Percentiles rank a stretch among this genome's conserved stretches.
Conservation (phyloP, 208 protist genomes). For the Leishmania gerbilli region DNA sequence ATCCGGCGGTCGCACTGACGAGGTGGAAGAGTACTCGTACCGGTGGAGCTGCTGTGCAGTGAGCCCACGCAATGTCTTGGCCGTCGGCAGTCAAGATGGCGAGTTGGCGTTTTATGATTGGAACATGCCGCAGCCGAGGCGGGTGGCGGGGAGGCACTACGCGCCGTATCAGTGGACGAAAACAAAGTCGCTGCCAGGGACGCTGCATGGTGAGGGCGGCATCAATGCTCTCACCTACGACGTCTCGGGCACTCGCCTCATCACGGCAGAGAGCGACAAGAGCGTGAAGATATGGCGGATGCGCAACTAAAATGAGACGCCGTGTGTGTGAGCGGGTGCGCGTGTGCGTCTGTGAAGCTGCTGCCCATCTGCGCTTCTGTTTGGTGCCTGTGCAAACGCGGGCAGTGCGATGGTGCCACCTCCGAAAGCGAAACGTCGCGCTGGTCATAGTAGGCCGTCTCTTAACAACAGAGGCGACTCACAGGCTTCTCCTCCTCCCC, state of each 20-base stretch:
- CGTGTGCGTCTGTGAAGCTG: neutral
- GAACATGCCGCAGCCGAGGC: slow-evolving; percentile 79
- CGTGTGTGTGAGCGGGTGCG: neutral
- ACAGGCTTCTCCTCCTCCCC: neutral
- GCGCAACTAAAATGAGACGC: slow-evolving; percentile 33
- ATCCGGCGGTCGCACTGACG: neutral
- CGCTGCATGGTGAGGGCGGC: slow-evolving; percentile 88
- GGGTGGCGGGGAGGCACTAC: slow-evolving; percentile 44
- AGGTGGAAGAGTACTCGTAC: slow-evolving; percentile 48
- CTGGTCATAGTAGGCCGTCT: neutral
- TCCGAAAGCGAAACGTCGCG: neutral
- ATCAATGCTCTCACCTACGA: slow-evolving; percentile 95
- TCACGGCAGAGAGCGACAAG: slow-evolving; percentile 99
- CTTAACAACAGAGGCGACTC: neutral
- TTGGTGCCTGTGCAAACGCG: neutral
- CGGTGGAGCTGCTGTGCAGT: slow-evolving; percentile 88
- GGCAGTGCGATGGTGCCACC: neutral
- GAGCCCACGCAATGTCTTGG: slow-evolving; percentile 91
- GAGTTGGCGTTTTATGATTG: slow-evolving; percentile 98
- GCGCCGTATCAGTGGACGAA: slow-evolving; percentile 73
- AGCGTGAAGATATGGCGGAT: slow-evolving; percentile 94
- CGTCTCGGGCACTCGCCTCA: slow-evolving; percentile 96
- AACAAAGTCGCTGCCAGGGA: slow-evolving; percentile 83
- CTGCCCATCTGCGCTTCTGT: neutral
- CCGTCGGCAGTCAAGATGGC: slow-evolving; percentile 94